Conservation (phyloP, 192 early-diverging fungal species). For the Coemansia sp. region DNA sequence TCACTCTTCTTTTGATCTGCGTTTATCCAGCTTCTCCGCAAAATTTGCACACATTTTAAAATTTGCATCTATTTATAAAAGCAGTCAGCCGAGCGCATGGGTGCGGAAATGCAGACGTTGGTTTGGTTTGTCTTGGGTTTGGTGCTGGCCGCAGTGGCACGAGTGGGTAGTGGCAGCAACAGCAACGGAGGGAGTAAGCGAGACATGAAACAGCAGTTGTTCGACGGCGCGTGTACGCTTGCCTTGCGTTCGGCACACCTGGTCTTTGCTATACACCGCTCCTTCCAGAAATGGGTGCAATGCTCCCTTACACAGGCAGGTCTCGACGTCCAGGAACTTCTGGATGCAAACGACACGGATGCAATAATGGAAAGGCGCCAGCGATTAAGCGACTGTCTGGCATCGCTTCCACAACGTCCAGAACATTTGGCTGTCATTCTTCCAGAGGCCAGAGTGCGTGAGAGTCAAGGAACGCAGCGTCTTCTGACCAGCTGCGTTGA, state of each 20-base stretch:
- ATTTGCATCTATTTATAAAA: neutral
- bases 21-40: neutral
- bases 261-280: conserved; percentile 33
- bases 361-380: conserved; percentile 26
- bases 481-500: conserved; percentile 18
- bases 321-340: conserved; percentile 39
- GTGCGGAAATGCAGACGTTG: conserved; percentile 21
- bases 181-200: conserved; percentile 10
- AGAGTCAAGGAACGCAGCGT: neutral
- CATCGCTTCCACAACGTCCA: conserved; percentile 42
- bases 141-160: conserved; percentile 29
- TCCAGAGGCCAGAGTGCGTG: conserved; percentile 15
- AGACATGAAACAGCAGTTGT: conserved; percentile 19
- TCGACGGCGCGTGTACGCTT: conserved; percentile 27
- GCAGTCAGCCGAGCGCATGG: neutral
- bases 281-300: conserved; percentile 50
- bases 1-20: neutral
- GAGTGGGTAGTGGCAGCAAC: conserved; percentile 7
- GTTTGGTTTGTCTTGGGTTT: conserved; percentile 20
- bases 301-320: conserved; percentile 33
- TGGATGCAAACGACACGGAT: conserved; percentile 34
- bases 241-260: conserved; percentile 34
- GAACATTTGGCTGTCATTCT: conserved; percentile 41
- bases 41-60: neutral
- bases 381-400: conserved; percentile 26